phyloP scores from a whole-genome alignment of 2,329 filamentous ascomycete species.

The Alternaria arbusti region DNA sequence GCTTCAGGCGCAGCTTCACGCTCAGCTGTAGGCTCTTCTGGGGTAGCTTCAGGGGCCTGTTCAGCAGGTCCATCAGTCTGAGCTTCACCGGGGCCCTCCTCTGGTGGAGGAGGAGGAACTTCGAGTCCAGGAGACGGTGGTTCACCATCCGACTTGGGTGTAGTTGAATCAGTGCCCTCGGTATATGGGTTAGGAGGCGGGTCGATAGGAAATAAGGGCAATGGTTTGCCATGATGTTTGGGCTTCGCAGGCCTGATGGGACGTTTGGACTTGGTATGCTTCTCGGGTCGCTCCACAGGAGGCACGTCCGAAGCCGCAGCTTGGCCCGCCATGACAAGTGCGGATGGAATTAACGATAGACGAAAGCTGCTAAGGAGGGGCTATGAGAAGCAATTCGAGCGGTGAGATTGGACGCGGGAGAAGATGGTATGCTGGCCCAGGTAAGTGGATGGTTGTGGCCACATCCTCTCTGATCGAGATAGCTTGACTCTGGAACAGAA shows the following conservation, averaged over 20 bases:
- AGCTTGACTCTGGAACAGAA: background rate
- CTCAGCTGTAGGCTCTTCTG: slow-evolving; percentile 6
- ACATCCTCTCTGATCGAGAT: background rate
- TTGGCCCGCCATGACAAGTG: background rate
- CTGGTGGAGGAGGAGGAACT: background rate
- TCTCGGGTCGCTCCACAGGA: background rate
- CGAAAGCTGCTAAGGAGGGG: background rate
- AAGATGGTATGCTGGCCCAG: background rate
- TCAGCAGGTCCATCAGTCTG: slow-evolving; percentile 9
- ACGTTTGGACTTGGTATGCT: background rate
- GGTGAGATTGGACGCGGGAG: background rate
- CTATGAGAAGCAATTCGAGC: background rate
- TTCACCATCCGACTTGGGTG: background rate
- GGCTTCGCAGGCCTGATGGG: background rate
- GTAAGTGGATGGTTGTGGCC: background rate
- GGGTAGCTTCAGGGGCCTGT: background rate
- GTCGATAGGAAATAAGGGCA: background rate
- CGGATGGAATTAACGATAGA: background rate
- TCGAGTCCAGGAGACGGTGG: no score
- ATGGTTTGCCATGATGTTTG: background rate
- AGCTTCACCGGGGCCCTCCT: background rate
- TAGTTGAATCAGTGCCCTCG: background rate
- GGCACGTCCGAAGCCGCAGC: background rate
- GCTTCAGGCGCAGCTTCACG: background rate
- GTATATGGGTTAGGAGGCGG: background rate